Percentiles rank a stretch among this genome's conserved stretches.
Evolutionary conservation across 768 basidiomycete species (phyloP).

Genomic region (Amylocystis lapponica): DNA sequence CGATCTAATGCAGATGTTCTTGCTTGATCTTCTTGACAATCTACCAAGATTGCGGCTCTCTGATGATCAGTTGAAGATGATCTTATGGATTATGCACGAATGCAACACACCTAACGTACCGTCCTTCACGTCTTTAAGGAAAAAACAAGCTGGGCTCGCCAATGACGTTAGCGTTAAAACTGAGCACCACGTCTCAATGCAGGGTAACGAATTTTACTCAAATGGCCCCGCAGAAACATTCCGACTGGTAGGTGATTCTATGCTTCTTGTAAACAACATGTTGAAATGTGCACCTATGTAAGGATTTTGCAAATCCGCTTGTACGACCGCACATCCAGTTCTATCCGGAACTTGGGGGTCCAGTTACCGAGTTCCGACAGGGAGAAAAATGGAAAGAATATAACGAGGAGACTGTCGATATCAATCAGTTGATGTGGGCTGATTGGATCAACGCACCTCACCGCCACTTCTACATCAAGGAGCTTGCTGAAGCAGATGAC

Average conservation of each 20-base stretch:
- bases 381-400: neutral
- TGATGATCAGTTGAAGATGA: constrained; percentile 3
- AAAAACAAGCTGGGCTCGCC: neutral
- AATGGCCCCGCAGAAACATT: constrained; percentile 1
- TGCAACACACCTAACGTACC: neutral
- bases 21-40: no score
- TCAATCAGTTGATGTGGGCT: constrained; percentile 2
- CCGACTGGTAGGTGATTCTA: neutral
- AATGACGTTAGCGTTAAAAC: neutral
- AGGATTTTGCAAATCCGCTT: neutral
- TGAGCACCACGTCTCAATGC: neutral
- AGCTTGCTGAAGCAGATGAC: constrained; percentile 6
- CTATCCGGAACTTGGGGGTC: neutral
- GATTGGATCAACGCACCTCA: constrained; percentile 3
- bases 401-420: neutral
- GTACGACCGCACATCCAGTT: neutral
- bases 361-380: neutral
- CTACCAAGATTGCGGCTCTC: no score
- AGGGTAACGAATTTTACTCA: neutral
- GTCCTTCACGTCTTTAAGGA: neutral
- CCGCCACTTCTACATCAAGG: constrained; percentile 13
- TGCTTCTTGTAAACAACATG: neutral
- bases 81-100: neutral
- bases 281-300: no score
- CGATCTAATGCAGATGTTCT: no score